Base-by-base conservation (phyloP, 768 basidiomycete species). In the Leccinum subgranulosum region DNA sequence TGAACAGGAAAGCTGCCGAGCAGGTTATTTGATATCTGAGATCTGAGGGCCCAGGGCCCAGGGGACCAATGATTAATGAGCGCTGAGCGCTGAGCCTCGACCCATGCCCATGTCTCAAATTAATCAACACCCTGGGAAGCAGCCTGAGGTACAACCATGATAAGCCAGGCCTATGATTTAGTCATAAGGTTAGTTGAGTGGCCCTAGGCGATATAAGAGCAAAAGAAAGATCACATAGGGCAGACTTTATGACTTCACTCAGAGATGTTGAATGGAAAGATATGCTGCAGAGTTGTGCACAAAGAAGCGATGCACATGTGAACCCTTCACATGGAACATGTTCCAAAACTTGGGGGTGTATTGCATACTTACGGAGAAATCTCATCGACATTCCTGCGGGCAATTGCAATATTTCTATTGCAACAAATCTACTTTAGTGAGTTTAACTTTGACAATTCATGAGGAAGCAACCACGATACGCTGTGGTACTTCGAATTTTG, bases 401-500 rank as follows among this genome's bases (percentile, higher is more conserved):
- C n/a, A 19, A 33, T 33, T 47, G 47, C 36, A 45, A 39, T 6
- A 34, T 52, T 48, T 53, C 51, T 54, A 45, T 39, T 41, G 48
- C 15, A 60, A 54, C 21, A 29, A 34, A 36, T 41, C 12, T 19
- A 33, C 23, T 36, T 39, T 28, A 50, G 25, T 12, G n/a, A 1
- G 3, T 39, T 56, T 21, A 11, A 39, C 11, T 51, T 54, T 39
- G 17, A 39, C 9, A 34, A 12, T 31, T 69, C 39, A 59, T 7
- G 56, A 60, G 15, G 54, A 36, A 48, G 49, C 49, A 4, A 45
- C 65, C 14, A 75, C 68, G 23, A 77, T 82, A 47, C 79, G 69
- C 9, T 84, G 76, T 27, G 90, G 88, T 21, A 89, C 79, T 47
- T 69, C 66, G 72, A 83, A 90, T 56, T 81, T 85, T n/a, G 79